Base-by-base conservation (phyloP, 495 filamentous ascomycete species). In the Glonium stellatum region DNA sequence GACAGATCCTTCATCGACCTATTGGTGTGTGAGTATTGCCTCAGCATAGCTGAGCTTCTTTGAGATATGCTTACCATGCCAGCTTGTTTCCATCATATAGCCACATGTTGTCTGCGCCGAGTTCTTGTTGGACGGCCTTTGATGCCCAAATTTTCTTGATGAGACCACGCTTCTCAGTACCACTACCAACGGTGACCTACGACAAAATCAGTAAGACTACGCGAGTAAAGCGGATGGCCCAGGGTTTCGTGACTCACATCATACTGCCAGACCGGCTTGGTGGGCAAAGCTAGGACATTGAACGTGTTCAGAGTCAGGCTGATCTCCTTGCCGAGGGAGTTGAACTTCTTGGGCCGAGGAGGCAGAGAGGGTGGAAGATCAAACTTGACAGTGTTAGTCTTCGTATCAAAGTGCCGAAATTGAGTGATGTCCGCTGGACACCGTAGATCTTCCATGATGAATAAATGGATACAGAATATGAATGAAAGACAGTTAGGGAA, bases 1-100 rank as follows among this genome's bases (percentile, higher is more conserved):
- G 73, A 66, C 18, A 76, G 36, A 12, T 59, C 65, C 55, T 73
- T 67, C 5, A 59, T 51, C 5, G 71, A 71, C 71, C 72, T 74
- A 27, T 11, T 21, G 15, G 10, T 57, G 44, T 25, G 22, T 60
- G 9, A 53, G 27, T 13, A 8, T 34, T 27, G 31, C n/a, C 6
- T n/a, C 54, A 51, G 8, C 19, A 23, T 35, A 0, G 27, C 8
- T 18, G 5, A 22, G 35, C 4, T 18, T 44, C 25, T 51, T 36
- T 27, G 55, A 39, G 13, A 0, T 25, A 12, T 27, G 76, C 80
- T 62, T 75, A 89, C 89, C 90, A 96, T 12, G 85, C 88, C 15
- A 95, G 73, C 69, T 84, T 86, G 64, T 80, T 82, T 10, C 86
- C 87, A 74, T 98, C 92, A 60, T 82, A 90, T 53, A 98, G 79